Percentiles rank a stretch among this genome's conserved stretches.
Conservation (phyloP, 257 asterid species). For the Paulownia fortunei region DNA sequence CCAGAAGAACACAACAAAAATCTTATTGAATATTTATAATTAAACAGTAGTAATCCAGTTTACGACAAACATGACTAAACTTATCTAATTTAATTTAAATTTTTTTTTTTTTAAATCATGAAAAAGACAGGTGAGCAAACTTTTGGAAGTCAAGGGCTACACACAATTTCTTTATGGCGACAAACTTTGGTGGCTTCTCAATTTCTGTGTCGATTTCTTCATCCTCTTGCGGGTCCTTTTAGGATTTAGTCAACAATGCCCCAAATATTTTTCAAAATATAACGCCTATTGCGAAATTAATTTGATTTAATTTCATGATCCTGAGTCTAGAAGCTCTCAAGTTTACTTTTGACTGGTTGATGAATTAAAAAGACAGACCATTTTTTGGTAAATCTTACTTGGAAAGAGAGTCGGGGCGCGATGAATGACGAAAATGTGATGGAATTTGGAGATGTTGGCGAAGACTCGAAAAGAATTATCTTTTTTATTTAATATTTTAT, state of each 20-base stretch:
- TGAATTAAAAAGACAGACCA: too few relatives aligned
- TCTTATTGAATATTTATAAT: neutral
- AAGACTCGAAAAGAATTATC: too few relatives aligned
- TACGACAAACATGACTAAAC: neutral
- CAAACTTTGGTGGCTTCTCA: constrained; percentile 17
- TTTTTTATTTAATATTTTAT: too few relatives aligned
- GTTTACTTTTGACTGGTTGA: neutral
- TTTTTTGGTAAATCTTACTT: too few relatives aligned
- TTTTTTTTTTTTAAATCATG: neutral
- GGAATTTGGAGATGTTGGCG: too few relatives aligned
- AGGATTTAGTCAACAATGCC: neutral
- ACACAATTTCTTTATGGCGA: constrained; percentile 8
- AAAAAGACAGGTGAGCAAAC: constrained; percentile 2
- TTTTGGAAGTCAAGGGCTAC: constrained; percentile 29
- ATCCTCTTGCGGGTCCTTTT: neutral
- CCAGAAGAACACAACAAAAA: neutral
- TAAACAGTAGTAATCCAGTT: neutral
- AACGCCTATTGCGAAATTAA: neutral
- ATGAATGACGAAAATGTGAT: too few relatives aligned
- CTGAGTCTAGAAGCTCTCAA: neutral
- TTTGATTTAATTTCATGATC: neutral
- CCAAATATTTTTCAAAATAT: too few relatives aligned
- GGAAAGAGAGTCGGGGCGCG: too few relatives aligned
- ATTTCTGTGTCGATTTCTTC: neutral
- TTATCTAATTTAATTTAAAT: neutral